Evolutionary conservation across 371 early-diverging fungal species (phyloP).

Genomic region (Mucor racemosus): DNA sequence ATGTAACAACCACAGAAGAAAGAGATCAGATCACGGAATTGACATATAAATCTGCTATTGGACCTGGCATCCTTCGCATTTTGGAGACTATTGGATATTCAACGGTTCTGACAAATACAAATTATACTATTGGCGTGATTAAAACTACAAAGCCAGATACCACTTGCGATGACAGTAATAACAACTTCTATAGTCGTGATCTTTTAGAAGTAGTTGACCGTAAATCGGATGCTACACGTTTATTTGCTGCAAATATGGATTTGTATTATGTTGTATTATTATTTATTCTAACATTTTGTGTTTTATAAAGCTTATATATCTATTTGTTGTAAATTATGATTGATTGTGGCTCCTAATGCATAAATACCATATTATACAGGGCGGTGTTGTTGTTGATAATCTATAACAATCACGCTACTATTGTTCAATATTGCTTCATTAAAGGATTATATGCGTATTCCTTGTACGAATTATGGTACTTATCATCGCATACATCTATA

Average conservation of each 20-base stretch:
- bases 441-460: no score
- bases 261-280: not conserved
- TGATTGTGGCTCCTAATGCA: no score
- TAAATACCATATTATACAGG: no score
- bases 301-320: not conserved
- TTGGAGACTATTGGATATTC: constrained; percentile 44
- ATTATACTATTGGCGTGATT: constrained; percentile 21
- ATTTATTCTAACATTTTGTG: not conserved
- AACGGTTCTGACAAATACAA: constrained; percentile 37
- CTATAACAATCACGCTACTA: no score
- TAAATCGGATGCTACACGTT: not conserved
- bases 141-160: constrained; percentile 20
- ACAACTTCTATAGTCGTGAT: not conserved
- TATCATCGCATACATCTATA: no score
- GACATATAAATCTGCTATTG: constrained; percentile 33
- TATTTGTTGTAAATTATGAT: not conserved
- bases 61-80: constrained; percentile 42
- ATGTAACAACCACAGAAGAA: not conserved
- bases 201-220: not conserved
- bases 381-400: no score
- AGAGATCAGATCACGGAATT: not conserved
- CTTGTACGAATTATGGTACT: no score
- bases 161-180: constrained; percentile 19
- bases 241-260: not conserved
- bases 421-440: no score